Evolutionary conservation across 2,329 filamentous ascomycete species (phyloP), one percentile per base, ranked within the genome.

Genomic region (Cladosporium sp.): DNA sequence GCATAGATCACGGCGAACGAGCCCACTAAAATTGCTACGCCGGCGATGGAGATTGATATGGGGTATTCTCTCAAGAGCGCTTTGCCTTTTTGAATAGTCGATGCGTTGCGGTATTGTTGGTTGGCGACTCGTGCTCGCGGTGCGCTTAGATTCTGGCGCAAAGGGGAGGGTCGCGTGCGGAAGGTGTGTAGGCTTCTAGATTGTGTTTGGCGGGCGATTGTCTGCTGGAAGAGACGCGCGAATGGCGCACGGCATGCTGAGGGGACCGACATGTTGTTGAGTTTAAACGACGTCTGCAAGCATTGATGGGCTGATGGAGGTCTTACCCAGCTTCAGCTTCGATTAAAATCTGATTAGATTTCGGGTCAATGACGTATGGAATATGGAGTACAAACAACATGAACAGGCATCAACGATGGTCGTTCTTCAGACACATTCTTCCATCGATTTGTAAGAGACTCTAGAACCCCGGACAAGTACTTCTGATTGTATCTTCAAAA

Each of bases 1-100:
- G 79, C 77, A 71, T 80, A 83, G 65, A 79, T 69, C 49, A 80
- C 71, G 44, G 76, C 74, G 60, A 72, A 76, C n/a, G 76, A 72
- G 56, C 80, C 75, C 53, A 75, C 69, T 60, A 80, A 64, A 49
- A 83, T 79, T 10, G 67, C 58, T 14, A 72, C 49, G 11, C 67
- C 66, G 6, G 67, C 53, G 63, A 75, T 72, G 21, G 67, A 64
- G 10, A 61, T 50, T 21, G 37, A 33, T 14, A 65, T 35, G 5
- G 62, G 56, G 21, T 65, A 53, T 11, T 58, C 40, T 28, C 46
- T 28, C 16, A 65, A 65, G 7, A 60, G 73, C 68, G 46, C 68
- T 11, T 29, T 37, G 12, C 56, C 35, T 26, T 53, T 49, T 37
- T 50, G 35, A n/a, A 49, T n/a, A 18, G 69, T 67, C 64, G 65